A percentile compares a stretch with the other conserved stretches of the same genome.
Evolutionary conservation across 2,329 filamentous ascomycete genomes (phyloP).

Genomic region (Fusarium anguioides): DNA sequence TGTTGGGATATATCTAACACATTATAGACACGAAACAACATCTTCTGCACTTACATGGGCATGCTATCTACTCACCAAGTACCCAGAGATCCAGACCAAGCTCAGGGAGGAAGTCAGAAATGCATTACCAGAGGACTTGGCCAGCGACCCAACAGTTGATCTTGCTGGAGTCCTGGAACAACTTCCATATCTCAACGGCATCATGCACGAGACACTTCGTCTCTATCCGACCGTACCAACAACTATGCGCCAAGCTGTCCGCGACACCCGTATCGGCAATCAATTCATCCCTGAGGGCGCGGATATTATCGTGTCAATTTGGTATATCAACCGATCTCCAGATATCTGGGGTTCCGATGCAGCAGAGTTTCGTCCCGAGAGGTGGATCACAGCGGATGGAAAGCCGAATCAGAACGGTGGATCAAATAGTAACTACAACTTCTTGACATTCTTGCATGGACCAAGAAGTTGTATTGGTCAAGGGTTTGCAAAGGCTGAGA

Average conservation of each 20-base stretch:
- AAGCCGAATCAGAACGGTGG: conserved; percentile 73
- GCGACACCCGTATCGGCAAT: conserved; percentile 66
- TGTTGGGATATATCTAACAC: background rate
- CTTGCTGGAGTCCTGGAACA: conserved; percentile 66
- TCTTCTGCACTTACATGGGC: conserved; percentile 38
- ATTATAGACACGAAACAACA: conserved; percentile 32
- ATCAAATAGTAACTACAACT: conserved; percentile 74
- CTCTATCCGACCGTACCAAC: conserved; percentile 74
- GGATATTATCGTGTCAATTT: conserved; percentile 66
- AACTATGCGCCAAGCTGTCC: conserved; percentile 69
- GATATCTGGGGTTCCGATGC: conserved; percentile 76
- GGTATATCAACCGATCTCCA: conserved; percentile 71
- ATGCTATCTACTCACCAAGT: conserved; percentile 33
- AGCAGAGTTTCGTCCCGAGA: conserved; percentile 73
- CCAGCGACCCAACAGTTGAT: conserved; percentile 43
- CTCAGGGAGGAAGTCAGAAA: conserved; percentile 28
- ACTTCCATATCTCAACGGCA: conserved; percentile 75
- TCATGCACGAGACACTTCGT: conserved; percentile 75
- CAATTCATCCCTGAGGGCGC: conserved; percentile 74
- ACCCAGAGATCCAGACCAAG: conserved; percentile 31
- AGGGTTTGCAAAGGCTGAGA: conserved; percentile 77
- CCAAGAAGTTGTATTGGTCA: conserved; percentile 85
- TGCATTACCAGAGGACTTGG: background rate
- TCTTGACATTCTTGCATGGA: conserved; percentile 84
- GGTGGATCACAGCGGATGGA: conserved; percentile 67